A percentile compares a stretch with the other conserved stretches of the same genome.
These are phyloP conservation scores for Colletotrichum sp. DNA, from an alignment of 2,329 filamentous ascomycete genomes.

Conservation along the genomic window DNA sequence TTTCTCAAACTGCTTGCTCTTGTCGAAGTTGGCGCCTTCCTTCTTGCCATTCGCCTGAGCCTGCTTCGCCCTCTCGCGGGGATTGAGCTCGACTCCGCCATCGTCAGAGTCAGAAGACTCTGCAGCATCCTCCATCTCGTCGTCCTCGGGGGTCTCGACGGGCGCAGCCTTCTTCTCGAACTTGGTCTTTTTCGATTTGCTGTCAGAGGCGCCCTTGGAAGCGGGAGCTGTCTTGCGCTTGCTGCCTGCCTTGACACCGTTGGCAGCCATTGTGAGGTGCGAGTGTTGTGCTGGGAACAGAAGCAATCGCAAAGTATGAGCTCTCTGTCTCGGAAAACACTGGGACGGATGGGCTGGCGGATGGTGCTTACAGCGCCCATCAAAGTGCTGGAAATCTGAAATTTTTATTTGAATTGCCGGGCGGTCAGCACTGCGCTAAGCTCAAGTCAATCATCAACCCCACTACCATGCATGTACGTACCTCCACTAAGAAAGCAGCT, in stretches of 20 bases:
- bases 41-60: conserved; percentile 25
- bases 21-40: conserved; percentile 33
- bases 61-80: conserved; percentile 33
- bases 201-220: conserved; percentile 47
- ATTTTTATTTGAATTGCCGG: conserved; percentile 35
- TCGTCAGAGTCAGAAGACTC: conserved; percentile 57
- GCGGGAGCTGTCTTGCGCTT: conserved; percentile 62
- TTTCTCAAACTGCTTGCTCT: conserved; percentile 47
- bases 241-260: conserved; percentile 48
- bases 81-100: conserved; percentile 53
- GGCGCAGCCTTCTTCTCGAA: conserved; percentile 40
- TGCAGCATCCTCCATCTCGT: conserved; percentile 30
- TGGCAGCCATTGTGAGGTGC: conserved; percentile 50
- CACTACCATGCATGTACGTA: conserved; percentile 18
- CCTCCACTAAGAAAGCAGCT: background rate
- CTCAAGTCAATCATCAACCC: conserved; percentile 15
- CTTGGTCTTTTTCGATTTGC: conserved; percentile 57
- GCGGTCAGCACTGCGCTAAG: conserved; percentile 34
- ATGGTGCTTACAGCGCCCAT: conserved; percentile 2
- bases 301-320: background rate
- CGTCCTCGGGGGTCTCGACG: conserved; percentile 29
- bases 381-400: conserved; percentile 18
- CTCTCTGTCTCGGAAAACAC: background rate
- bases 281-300: background rate
- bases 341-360: background rate